A percentile compares a stretch with the other conserved stretches of the same genome.
These are phyloP conservation scores for Musa itinerans DNA, from an alignment of 176 grass and related monocot species.

Conservation along the genomic window DNA sequence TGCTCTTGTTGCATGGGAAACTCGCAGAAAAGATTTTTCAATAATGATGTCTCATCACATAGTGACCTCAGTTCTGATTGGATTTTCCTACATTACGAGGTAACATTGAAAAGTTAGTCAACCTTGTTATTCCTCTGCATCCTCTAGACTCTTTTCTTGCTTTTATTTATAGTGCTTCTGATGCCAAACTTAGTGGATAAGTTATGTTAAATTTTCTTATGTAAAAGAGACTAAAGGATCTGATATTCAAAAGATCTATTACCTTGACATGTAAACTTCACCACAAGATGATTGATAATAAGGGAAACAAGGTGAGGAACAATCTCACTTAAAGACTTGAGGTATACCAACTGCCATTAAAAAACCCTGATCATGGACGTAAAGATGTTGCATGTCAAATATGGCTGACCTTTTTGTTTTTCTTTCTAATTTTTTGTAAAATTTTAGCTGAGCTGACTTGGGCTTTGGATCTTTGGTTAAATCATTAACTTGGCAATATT, in stretches of 20 bases:
- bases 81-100: slow-evolving; percentile 78
- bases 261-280: background rate
- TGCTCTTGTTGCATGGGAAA: slow-evolving; percentile 97
- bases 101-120: slow-evolving; percentile 27
- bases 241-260: too few relatives aligned
- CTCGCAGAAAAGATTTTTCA: slow-evolving; percentile 94
- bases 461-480: too few relatives aligned
- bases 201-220: too few relatives aligned
- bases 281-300: background rate
- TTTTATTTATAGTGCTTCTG: too few relatives aligned
- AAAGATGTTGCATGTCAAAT: background rate
- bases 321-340: background rate
- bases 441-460: background rate
- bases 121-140: slow-evolving; percentile 21
- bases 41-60: slow-evolving; percentile 99
- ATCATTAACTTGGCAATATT: too few relatives aligned
- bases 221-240: too few relatives aligned
- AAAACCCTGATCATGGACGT: background rate
- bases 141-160: slow-evolving; percentile 2
- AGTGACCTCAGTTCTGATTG: slow-evolving; percentile 82
- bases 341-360: background rate
- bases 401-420: background rate
- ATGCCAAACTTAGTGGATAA: too few relatives aligned
- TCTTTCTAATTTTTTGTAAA: background rate
- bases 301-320: background rate